A percentile compares a stretch with the other conserved stretches of the same genome.
Conservation (phyloP, 768 basidiomycete genomes). For the Tylopilus vinaceipallidus region DNA sequence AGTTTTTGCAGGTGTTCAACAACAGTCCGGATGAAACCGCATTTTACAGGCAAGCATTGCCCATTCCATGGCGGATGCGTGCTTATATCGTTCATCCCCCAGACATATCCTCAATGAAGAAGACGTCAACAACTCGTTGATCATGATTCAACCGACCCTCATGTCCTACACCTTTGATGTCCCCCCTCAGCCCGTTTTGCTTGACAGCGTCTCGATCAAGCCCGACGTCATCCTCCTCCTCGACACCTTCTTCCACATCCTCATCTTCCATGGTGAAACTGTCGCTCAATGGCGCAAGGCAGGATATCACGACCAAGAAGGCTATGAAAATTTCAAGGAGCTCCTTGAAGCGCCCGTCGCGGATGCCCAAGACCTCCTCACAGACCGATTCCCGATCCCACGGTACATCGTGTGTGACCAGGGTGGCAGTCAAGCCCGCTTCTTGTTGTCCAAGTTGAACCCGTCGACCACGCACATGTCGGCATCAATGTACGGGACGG, state of each 20-base stretch:
- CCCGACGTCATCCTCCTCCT: slow-evolving; percentile 94
- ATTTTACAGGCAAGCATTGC: slow-evolving; percentile 75
- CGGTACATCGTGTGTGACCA: slow-evolving; percentile 98
- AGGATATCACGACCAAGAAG: slow-evolving; percentile 98
- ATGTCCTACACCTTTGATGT: slow-evolving; percentile 98
- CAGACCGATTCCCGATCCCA: slow-evolving; percentile 95
- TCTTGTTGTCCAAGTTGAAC: slow-evolving; percentile 93
- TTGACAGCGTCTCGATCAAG: slow-evolving; percentile 97
- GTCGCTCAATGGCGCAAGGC: slow-evolving; percentile 98
- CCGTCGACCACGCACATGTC: slow-evolving; percentile 98
- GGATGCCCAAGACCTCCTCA: slow-evolving; percentile 95
- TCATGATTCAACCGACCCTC: slow-evolving; percentile 99
- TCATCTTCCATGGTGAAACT: slow-evolving; percentile 98
- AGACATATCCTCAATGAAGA: slow-evolving; percentile 95
- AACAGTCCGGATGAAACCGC: slow-evolving; percentile 99
- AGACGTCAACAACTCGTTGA: slow-evolving; percentile 98
- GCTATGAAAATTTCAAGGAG: slow-evolving; percentile 98
- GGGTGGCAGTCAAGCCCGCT: slow-evolving; percentile 96
- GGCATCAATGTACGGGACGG: slow-evolving; percentile 83
- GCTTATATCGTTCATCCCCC: slow-evolving; percentile 2
- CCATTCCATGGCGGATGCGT: neutral
- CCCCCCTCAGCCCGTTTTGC: slow-evolving; percentile 87
- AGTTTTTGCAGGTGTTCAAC: slow-evolving; percentile 99
- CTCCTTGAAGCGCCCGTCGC: slow-evolving; percentile 80
- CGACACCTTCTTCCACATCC: slow-evolving; percentile 99